These are phyloP conservation scores for Primulina eburnea DNA, from an alignment of 257 asterid genomes.

Conservation along the genomic window DNA sequence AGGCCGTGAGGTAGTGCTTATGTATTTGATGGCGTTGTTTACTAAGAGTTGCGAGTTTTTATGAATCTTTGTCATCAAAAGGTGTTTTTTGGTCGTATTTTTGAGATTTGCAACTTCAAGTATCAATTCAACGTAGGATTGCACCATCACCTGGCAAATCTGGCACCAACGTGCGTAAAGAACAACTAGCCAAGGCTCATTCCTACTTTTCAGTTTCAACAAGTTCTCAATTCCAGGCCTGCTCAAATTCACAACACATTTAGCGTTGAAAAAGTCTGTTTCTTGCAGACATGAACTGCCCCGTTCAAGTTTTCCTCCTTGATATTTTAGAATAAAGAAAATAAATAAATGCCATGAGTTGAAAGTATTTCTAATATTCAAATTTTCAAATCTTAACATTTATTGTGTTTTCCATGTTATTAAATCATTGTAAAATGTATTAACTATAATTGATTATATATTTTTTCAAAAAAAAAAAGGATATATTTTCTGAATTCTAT, in stretches of 20 bases:
- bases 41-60: no score
- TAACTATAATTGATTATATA: no score
- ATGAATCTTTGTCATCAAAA: no score
- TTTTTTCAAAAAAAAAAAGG: no score
- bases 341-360: no score
- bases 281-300: constrained; percentile 16
- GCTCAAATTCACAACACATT: constrained; percentile 31
- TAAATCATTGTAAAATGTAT: background rate
- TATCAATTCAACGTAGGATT: constrained; percentile 44
- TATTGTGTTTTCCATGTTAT: constrained; percentile 11
- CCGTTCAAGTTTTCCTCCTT: constrained; percentile 36
- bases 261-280: constrained; percentile 30
- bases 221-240: constrained; percentile 50
- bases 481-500: no score
- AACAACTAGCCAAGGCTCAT: constrained; percentile 47
- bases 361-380: constrained; percentile 12
- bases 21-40: no score
- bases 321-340: background rate
- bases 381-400: constrained; percentile 18
- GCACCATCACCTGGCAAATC: constrained; percentile 84
- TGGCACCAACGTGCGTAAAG: constrained; percentile 55
- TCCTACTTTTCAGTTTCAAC: constrained; percentile 36
- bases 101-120: no score
- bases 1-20: no score
- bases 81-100: no score